These are phyloP conservation scores for Excoecaria cochinchinensis DNA, from an alignment of 345 rosid genomes.

Conservation along the genomic window DNA sequence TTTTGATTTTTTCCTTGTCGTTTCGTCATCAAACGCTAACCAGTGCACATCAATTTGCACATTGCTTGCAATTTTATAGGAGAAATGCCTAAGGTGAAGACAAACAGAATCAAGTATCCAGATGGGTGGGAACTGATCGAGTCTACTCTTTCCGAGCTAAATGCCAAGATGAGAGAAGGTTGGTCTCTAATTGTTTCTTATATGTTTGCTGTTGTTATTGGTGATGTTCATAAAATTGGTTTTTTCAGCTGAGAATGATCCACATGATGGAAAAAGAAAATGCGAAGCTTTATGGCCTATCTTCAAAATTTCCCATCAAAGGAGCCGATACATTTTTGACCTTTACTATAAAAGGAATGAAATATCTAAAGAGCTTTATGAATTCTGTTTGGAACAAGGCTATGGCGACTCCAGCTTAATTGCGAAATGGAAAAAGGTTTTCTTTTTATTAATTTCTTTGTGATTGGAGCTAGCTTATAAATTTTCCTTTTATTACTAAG, in stretches of 20 bases:
- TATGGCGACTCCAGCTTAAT: conserved; percentile 62
- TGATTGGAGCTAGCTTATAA: not conserved
- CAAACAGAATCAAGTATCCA: conserved; percentile 61
- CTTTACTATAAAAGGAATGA: conserved; percentile 62
- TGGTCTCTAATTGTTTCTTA: not conserved
- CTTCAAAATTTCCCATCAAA: conserved; percentile 73
- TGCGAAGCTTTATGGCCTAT: conserved; percentile 80
- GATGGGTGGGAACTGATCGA: conserved; percentile 86
- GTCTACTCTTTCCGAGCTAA: conserved; percentile 65
- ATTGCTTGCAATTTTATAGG: not conserved
- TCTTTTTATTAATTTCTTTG: not conserved
- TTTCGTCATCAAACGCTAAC: not conserved
- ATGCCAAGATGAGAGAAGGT: conserved; percentile 87
- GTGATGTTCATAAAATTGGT: not conserved
- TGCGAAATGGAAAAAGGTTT: conserved; percentile 71
- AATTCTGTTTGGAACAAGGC: conserved; percentile 76
- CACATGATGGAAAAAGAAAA: conserved; percentile 80
- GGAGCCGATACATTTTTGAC: conserved; percentile 71
- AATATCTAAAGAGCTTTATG: conserved; percentile 72
- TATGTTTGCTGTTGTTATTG: not conserved
- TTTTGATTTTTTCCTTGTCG: not conserved
- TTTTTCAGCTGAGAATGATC: conserved; percentile 69
- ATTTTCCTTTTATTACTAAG: not conserved
- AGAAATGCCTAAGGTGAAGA: conserved; percentile 72
- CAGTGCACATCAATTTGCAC: not conserved